Base-by-base conservation (phyloP, 2,329 filamentous ascomycete species). In the Paraconiothyrium brasiliense region DNA sequence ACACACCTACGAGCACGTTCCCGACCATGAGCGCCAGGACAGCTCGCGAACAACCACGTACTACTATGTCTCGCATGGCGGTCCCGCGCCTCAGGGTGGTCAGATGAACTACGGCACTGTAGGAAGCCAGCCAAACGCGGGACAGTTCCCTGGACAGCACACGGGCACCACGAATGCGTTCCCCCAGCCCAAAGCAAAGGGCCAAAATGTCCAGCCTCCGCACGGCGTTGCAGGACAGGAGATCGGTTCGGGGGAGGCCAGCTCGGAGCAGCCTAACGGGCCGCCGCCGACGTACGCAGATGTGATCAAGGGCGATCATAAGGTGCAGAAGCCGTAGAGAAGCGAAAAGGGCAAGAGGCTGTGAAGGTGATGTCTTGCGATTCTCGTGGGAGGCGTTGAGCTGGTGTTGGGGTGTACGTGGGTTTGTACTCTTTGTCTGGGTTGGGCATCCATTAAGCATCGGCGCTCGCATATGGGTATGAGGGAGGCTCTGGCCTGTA, bases 221-320 rank as follows among this genome's bases (percentile, higher is more conserved):
- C 50, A 68, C 16, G 62, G 58, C n/a, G 60, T 57, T 39, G 62
- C 55, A 2, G 61, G 61, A 9, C 54, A 62, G 37, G 60, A 59
- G 57, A 24, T 59, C 3, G 64, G 60, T 7, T 62, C 65, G 58
- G 72, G 70, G 13, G 67, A 74, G 61, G 69, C 71, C 16, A 76
- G 71, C 54, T 72, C 60, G 43, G 67, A 71, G 59, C 61, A 63
- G 50, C 73, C 73, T 13, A 82, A 67, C 74, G 83, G 87, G 35
- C 78, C 81, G 41, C 94, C 94, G 46, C 94, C 95, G 4, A 92
- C 90, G 14, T 98, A 98, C 78, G 91, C 92, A 16, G 92, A 97
- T 80, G 94, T 93, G 51, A 90, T 97, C 61, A 90, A 90, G 72
- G 93, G 92, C 1, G 94, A 98, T 76, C 82, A 97, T 80, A 98